Percentiles rank a stretch among this genome's conserved stretches.
phyloP scores from a whole-genome alignment of 2,329 filamentous ascomycete species.

The Thielaviopsis populi region DNA sequence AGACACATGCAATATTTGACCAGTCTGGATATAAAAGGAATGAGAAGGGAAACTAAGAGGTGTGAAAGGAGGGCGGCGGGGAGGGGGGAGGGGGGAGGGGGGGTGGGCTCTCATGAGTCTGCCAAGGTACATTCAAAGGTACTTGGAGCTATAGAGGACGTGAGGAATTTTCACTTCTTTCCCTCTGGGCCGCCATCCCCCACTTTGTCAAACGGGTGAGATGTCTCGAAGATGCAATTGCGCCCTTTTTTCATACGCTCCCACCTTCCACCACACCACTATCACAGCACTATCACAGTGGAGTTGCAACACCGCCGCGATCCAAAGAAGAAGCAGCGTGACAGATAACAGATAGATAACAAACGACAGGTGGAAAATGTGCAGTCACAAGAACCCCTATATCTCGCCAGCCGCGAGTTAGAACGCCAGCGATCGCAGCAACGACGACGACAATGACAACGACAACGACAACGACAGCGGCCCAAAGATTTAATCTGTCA shows the following conservation, averaged over 20 bases:
- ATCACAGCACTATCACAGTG: background rate
- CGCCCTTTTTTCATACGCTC: background rate
- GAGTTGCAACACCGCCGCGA: background rate
- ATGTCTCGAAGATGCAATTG: background rate
- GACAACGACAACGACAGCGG: too few species aligned
- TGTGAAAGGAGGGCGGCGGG: background rate
- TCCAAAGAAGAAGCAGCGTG: background rate
- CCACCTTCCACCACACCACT: too few species aligned
- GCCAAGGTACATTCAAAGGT: background rate
- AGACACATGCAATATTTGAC: background rate
- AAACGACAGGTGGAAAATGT: background rate
- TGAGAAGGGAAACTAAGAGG: background rate
- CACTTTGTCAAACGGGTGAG: background rate
- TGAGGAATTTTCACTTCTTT: background rate
- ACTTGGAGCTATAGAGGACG: background rate
- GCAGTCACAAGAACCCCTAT: background rate
- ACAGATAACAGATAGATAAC: background rate
- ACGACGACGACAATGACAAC: too few species aligned
- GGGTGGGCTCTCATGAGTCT: background rate
- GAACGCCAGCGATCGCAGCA: background rate
- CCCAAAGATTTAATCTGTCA: too few species aligned
- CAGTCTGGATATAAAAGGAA: background rate
- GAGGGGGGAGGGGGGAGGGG: too few species aligned
- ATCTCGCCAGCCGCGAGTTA: background rate
- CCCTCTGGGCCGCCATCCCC: background rate